These are phyloP conservation scores for Ascochyta rabiei DNA, from an alignment of 2,329 filamentous ascomycete species.

Conservation along the genomic window DNA sequence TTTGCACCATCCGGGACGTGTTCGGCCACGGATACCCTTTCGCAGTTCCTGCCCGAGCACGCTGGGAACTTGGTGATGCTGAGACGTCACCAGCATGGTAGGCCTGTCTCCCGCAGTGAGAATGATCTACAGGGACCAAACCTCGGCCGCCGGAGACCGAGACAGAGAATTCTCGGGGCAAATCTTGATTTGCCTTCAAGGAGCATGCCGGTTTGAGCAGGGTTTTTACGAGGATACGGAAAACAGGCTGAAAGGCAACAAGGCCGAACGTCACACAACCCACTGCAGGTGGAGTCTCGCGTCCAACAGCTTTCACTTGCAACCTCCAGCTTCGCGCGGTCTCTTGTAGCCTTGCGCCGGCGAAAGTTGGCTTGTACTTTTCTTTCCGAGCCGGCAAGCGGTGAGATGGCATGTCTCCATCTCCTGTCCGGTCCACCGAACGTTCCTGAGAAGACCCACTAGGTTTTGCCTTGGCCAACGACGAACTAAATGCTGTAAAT, in stretches of 20 bases:
- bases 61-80: constrained; percentile 3
- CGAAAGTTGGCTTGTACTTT: background rate
- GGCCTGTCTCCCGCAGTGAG: constrained; percentile 13
- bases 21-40: constrained; percentile 7
- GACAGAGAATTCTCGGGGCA: constrained; percentile 10
- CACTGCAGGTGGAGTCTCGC: constrained; percentile 8
- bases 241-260: background rate
- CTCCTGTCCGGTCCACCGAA: background rate
- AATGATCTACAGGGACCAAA: constrained; percentile 20
- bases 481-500: too few relatives aligned
- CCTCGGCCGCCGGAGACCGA: constrained; percentile 2
- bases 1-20: background rate
- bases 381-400: background rate
- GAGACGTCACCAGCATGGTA: constrained; percentile 12
- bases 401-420: constrained; percentile 1
- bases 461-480: background rate
- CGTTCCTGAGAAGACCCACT: background rate
- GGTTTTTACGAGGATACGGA: constrained; percentile 11
- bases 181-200: constrained; percentile 15
- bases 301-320: constrained; percentile 5
- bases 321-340: constrained; percentile 7
- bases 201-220: constrained; percentile 7
- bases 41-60: constrained; percentile 6
- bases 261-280: constrained; percentile 6
- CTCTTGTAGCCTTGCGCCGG: constrained; percentile 8